These are phyloP conservation scores for Yamadazyma diddensiae DNA, from an alignment of 1,139 yeast genomes.

Conservation along the genomic window DNA sequence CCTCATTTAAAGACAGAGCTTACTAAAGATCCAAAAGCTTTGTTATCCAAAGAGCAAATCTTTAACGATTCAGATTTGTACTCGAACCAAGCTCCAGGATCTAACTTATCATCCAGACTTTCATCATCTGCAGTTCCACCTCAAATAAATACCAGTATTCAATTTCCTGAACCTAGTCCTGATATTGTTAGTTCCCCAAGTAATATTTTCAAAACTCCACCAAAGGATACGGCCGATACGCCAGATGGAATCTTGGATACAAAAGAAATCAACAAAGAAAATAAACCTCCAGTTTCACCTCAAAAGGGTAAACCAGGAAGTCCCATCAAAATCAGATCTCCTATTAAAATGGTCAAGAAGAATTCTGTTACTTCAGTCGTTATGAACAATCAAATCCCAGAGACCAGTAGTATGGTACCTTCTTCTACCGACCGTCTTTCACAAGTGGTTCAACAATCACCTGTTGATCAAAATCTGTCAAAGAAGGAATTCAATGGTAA, in stretches of 20 bases:
- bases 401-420: constrained; percentile 1
- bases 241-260: constrained; percentile 5
- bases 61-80: constrained; percentile 31
- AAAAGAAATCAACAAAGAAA: constrained; percentile 7
- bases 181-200: constrained; percentile 25
- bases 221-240: constrained; percentile 12
- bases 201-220: constrained; percentile 28
- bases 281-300: constrained; percentile 6
- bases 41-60: constrained; percentile 33
- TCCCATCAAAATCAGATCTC: constrained; percentile 43
- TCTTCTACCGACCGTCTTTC: constrained; percentile 3
- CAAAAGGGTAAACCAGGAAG: constrained; percentile 12
- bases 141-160: constrained; percentile 10
- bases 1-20: constrained; percentile 37
- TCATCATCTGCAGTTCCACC: constrained; percentile 15
- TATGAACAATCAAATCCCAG: background rate
- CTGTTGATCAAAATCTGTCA: too few relatives aligned
- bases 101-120: constrained; percentile 15
- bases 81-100: constrained; percentile 8
- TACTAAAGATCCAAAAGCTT: constrained; percentile 32
- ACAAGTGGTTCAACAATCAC: too few relatives aligned
- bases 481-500: constrained; percentile 19
- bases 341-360: constrained; percentile 31
- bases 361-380: constrained; percentile 18
- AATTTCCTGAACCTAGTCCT: constrained; percentile 38